Conservation (phyloP, 2,329 filamentous ascomycete genomes). For the Phyllosticta paracitricarpa region DNA sequence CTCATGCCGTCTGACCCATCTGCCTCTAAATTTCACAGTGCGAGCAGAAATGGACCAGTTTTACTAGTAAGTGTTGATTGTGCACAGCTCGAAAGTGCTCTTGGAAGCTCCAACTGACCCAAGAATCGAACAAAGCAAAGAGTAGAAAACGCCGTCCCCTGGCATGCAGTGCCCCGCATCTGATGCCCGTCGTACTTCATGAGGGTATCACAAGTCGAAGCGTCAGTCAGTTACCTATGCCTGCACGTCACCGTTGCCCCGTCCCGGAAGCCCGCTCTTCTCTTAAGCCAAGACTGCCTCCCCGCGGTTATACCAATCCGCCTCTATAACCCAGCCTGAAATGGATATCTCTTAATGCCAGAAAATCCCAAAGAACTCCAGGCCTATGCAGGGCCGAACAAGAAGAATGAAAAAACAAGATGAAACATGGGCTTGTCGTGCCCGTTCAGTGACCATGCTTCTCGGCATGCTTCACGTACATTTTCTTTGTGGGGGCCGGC, state of each 20-base stretch:
- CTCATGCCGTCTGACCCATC: neutral
- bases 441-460: neutral
- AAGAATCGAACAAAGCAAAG: neutral
- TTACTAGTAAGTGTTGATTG: neutral
- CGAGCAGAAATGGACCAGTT: neutral
- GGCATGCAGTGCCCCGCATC: neutral
- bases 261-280: neutral
- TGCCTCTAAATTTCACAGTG: neutral
- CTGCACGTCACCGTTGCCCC: neutral
- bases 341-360: slow-evolving; percentile 9
- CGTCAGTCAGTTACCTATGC: neutral
- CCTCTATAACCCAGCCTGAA: slow-evolving; percentile 1
- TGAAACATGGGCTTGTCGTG: neutral
- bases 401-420: neutral
- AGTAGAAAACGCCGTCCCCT: neutral
- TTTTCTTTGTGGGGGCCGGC: slow-evolving; percentile 4
- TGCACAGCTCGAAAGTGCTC: neutral
- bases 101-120: neutral
- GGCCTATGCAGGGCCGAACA: neutral
- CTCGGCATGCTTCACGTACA: slow-evolving; percentile 3
- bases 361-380: slow-evolving; percentile 1
- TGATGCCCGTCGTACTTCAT: neutral
- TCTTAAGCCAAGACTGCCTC: neutral
- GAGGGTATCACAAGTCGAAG: neutral
- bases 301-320: slow-evolving; percentile 1